phyloP scores from a whole-genome alignment of 1,284 basidiomycete species.

The Heterobasidion irregulare region DNA sequence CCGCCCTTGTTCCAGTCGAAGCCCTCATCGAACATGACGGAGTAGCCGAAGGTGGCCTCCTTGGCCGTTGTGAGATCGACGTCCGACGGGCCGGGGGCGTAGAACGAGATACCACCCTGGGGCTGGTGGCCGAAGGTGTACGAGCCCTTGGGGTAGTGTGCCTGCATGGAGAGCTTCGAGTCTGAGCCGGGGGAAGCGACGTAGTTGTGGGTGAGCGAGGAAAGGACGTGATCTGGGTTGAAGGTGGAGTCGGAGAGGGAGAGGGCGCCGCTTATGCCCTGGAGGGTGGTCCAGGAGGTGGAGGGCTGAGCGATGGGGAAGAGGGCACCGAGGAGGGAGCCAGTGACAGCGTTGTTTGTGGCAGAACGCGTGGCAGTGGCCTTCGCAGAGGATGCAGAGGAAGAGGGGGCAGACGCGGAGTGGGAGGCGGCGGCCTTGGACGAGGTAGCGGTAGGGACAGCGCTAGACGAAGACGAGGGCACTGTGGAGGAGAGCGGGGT shows the following conservation, averaged over 20 bases:
- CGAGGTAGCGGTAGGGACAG: background rate
- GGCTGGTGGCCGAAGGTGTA: slow-evolving; percentile 44
- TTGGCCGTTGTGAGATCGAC: slow-evolving; percentile 35
- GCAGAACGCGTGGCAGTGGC: background rate
- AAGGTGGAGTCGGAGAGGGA: slow-evolving; percentile 36
- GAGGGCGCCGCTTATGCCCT: slow-evolving; percentile 22
- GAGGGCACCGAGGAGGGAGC: slow-evolving; percentile 21
- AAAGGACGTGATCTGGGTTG: slow-evolving; percentile 28
- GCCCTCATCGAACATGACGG: slow-evolving; percentile 47
- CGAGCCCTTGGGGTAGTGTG: slow-evolving; percentile 50
- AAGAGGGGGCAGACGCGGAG: background rate
- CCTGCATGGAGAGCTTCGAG: slow-evolving; percentile 39
- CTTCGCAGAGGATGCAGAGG: background rate
- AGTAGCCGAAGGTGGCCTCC: slow-evolving; percentile 47
- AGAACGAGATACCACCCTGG: slow-evolving; percentile 56
- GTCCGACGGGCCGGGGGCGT: slow-evolving; percentile 36
- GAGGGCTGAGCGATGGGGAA: slow-evolving; percentile 31
- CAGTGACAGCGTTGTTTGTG: too few relatives aligned
- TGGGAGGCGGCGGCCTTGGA: background rate
- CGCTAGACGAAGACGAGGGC: background rate
- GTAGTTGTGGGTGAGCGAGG: slow-evolving; percentile 30
- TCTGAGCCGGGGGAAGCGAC: slow-evolving; percentile 29
- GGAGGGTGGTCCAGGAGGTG: slow-evolving; percentile 33
- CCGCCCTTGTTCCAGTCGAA: slow-evolving; percentile 33
- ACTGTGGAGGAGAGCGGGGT: background rate